A percentile compares a stretch with the other conserved stretches of the same genome.
Evolutionary conservation across 2,329 filamentous ascomycete genomes (phyloP).

Genomic region (Fusarium annulatum): DNA sequence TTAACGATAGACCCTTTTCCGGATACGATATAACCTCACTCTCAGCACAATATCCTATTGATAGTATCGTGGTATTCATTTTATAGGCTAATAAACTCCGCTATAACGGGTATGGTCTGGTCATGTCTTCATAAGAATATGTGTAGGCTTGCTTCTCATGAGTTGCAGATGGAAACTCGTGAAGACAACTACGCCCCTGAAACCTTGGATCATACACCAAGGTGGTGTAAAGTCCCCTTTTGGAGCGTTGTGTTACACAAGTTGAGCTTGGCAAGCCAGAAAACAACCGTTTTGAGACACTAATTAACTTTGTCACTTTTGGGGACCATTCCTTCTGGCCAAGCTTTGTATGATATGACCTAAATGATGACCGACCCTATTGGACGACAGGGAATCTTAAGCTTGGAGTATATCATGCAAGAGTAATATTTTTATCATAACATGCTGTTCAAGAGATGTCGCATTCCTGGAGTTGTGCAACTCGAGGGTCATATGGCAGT

Average conservation of each 20-base stretch:
- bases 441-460: neutral
- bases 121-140: neutral
- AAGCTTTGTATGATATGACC: neutral
- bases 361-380: neutral
- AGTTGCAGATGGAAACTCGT: neutral
- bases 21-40: neutral
- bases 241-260: neutral
- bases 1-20: neutral
- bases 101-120: neutral
- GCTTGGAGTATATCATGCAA: neutral
- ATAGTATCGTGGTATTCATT: neutral
- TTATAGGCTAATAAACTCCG: neutral
- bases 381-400: neutral
- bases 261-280: neutral
- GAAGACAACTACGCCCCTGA: neutral
- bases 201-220: neutral
- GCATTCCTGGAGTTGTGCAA: conserved; percentile 11
- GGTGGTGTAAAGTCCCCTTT: neutral
- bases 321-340: neutral
- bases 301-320: conserved; percentile 11
- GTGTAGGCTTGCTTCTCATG: neutral
- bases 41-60: neutral
- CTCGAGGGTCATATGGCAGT: neutral
- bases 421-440: neutral
- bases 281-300: conserved; percentile 23